phyloP scores from a whole-genome alignment of 805 yeast genomes.

The Yarrowia osloensis region DNA sequence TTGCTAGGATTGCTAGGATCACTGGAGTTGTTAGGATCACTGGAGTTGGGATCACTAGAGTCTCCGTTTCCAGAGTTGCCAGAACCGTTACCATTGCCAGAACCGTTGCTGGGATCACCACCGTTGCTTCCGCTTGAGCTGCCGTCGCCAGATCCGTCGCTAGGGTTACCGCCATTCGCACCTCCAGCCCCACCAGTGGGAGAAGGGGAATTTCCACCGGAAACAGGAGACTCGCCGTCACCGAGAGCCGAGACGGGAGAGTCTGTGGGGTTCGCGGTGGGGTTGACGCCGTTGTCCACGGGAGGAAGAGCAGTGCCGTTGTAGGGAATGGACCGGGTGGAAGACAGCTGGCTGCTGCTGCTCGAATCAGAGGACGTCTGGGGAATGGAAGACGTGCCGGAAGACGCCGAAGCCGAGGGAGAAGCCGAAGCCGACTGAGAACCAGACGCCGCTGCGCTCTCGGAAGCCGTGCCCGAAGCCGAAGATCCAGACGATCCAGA shows the following conservation, averaged over 20 bases:
- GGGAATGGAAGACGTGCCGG: conserved; percentile 6
- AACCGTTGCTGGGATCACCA: not conserved
- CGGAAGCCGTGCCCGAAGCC: not conserved
- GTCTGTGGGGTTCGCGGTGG: conserved; percentile 2
- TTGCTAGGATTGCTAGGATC: not conserved
- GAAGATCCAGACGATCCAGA: not conserved
- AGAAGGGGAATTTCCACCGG: not conserved
- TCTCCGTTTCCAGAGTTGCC: not conserved
- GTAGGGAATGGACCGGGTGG: conserved; percentile 17
- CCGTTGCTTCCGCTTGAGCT: not conserved
- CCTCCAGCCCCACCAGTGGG: not conserved
- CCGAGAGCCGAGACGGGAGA: not conserved
- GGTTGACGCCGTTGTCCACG: not conserved
- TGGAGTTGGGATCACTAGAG: not conserved
- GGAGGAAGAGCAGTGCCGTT: conserved; percentile 1
- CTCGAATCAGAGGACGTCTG: not conserved
- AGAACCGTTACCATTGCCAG: not conserved
- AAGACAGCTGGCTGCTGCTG: not conserved
- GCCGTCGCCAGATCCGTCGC: not conserved
- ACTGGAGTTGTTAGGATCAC: not conserved
- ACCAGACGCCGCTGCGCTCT: not conserved
- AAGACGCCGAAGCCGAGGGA: not conserved
- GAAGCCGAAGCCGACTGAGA: not conserved
- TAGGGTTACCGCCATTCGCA: no score
- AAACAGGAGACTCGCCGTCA: not conserved